Evolutionary conservation across 2,329 filamentous ascomycete species (phyloP), one percentile per base, ranked within the genome.

Genomic region (Sclerotinia spermophila): DNA sequence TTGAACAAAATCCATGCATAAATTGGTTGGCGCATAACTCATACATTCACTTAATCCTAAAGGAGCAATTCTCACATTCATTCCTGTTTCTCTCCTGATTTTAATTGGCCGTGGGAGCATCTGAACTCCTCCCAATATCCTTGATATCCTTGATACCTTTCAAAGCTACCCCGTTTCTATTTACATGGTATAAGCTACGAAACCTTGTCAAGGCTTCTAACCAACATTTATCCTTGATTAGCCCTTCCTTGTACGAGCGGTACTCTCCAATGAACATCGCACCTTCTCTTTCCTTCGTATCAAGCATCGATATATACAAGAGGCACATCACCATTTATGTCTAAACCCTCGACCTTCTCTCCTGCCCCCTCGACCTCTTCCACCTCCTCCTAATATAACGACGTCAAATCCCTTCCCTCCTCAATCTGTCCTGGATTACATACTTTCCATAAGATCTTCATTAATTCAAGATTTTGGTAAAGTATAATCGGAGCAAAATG

Each of bases 401-500:
- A 27, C 40, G 15, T 44, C 27, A 40, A 8, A 42, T 40, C 67
- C 45, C 44, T 35, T 59, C 35, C 40, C 38, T 17, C 15, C 17
- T 27, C 8, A 69, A 60, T 51, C 35, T 44, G 35, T 33, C 19
- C 38, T 48, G 42, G 21, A 64, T 69, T 65, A 30, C 35, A 65
- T 45, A 35, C 67, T 62, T 60, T 55, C 44, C 44, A 53, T 30
- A 40, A 53, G 40, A 40, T 44, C 40, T 62, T 69, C 45, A 64
- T 55, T 64, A 35, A 51, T 38, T 61, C 55, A 19, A 33, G 60
- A 35, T 58, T 58, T 51, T 64, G 35, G 42, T 30, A 68, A 40
- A 55, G 48, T 33, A 45, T 51, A 69, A 65, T 42, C 44, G n/a
- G 51, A 70, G 27, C 62, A 60, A 66, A 51, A 70, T 70, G 68